Evolutionary conservation across 352 stramenopile species (phyloP).

Genomic region (Phytophthora cryptogea): DNA sequence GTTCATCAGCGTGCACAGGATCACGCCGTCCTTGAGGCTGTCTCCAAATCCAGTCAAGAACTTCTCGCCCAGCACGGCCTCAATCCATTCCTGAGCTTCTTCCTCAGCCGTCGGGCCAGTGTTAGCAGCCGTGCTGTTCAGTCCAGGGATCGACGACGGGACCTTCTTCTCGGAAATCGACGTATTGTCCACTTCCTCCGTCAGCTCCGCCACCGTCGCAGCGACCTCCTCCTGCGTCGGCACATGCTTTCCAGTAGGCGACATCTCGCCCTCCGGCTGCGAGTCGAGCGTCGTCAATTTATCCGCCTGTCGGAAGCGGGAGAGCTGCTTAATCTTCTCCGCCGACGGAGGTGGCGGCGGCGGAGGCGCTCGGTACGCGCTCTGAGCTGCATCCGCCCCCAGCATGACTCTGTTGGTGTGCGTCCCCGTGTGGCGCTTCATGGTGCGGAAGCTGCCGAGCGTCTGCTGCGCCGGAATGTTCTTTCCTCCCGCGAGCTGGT

Average conservation of each 20-base stretch:
- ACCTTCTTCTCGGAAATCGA: constrained; percentile 34
- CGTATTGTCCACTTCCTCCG: constrained; percentile 47
- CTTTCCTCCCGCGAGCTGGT: constrained; percentile 66
- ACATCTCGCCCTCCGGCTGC: constrained; percentile 32
- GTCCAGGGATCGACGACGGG: constrained; percentile 40
- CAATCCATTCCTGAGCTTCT: constrained; percentile 82
- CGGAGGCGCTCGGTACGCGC: constrained; percentile 56
- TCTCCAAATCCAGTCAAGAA: constrained; percentile 72
- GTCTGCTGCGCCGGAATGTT: constrained; percentile 68
- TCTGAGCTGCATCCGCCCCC: constrained; percentile 63
- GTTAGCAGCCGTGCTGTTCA: constrained; percentile 42
- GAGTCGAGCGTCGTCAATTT: constrained; percentile 28
- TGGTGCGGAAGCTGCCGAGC: constrained; percentile 74
- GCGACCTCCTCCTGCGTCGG: constrained; percentile 42
- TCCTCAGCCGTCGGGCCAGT: constrained; percentile 49
- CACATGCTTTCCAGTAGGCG: constrained; percentile 24
- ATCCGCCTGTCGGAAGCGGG: constrained; percentile 54
- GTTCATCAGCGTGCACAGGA: constrained; percentile 82
- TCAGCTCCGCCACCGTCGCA: constrained; percentile 50
- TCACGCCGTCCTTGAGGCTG: constrained; percentile 79
- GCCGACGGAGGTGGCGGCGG: constrained; percentile 71
- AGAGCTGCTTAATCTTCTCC: constrained; percentile 73
- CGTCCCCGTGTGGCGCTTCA: constrained; percentile 58
- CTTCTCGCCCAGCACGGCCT: constrained; percentile 70
- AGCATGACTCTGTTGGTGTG: constrained; percentile 77